These are phyloP conservation scores for Lactarius quietus DNA, from an alignment of 768 basidiomycete species.

Conservation along the genomic window DNA sequence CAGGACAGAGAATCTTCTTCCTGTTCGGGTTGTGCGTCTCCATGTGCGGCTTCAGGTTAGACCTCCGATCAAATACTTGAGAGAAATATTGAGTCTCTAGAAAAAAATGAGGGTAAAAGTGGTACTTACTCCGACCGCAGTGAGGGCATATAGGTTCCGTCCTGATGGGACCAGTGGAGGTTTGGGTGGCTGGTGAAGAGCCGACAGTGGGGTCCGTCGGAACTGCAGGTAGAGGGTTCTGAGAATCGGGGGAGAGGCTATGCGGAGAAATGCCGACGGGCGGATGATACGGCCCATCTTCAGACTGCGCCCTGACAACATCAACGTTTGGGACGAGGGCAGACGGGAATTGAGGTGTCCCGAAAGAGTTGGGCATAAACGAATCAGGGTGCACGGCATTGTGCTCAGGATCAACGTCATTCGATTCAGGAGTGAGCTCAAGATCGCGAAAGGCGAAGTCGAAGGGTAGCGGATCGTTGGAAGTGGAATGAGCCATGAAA, in stretches of 20 bases:
- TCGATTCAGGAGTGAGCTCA: not conserved
- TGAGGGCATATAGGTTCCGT: not conserved
- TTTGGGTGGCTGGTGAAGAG: not conserved
- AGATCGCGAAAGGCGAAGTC: not conserved
- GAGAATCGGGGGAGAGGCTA: not conserved
- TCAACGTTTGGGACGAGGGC: not conserved
- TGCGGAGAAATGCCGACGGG: not conserved
- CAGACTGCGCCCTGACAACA: not conserved
- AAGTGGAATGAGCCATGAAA: not conserved
- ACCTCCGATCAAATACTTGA: not conserved
- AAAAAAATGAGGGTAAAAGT: not conserved
- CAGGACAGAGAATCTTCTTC: not conserved
- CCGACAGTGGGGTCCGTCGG: not conserved
- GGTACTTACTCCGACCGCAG: not conserved
- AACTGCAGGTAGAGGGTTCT: not conserved
- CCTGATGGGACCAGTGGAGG: not conserved
- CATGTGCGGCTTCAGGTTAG: not conserved
- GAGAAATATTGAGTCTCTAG: not conserved
- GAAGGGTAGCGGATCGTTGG: not conserved
- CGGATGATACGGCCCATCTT: not conserved
- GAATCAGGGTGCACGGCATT: not conserved
- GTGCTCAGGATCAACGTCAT: not conserved
- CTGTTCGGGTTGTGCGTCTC: not conserved
- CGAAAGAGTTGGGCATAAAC: not conserved
- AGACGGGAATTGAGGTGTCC: not conserved